phyloP scores from a whole-genome alignment of 148 eudicot genomes.

The Cornus controversa region DNA sequence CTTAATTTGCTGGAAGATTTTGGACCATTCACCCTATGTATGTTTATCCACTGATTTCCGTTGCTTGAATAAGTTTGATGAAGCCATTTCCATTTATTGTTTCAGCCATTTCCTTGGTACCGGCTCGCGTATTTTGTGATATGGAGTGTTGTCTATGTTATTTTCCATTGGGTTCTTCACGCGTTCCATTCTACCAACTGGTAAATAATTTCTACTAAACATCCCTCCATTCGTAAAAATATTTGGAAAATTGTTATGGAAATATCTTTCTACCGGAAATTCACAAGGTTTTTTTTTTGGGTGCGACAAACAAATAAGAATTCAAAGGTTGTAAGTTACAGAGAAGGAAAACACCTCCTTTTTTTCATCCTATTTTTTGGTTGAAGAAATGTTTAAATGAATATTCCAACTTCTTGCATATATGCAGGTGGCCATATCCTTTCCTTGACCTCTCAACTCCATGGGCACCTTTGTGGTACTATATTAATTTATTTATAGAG shows the following conservation, averaged over 20 bases:
- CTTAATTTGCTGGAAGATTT: not conserved
- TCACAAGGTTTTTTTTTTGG: too few relatives aligned
- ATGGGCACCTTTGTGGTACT: slow-evolving; percentile 83
- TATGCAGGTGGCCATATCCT: slow-evolving; percentile 99
- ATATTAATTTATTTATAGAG: not conserved
- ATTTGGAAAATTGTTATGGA: too few relatives aligned
- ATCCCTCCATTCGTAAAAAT: too few relatives aligned
- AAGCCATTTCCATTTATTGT: slow-evolving; percentile 7
- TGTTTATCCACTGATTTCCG: not conserved
- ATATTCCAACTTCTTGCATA: not conserved
- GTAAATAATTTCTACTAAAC: slow-evolving; percentile 24
- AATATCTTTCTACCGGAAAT: too few relatives aligned
- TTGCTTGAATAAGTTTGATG: not conserved
- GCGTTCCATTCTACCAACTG: slow-evolving; percentile 61
- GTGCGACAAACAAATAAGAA: too few relatives aligned
- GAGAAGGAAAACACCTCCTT: not conserved
- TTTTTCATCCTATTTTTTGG: too few relatives aligned
- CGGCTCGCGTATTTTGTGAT: slow-evolving; percentile 61
- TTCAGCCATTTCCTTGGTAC: slow-evolving; percentile 74
- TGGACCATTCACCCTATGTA: not conserved
- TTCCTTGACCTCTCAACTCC: slow-evolving; percentile 84
- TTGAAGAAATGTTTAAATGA: not conserved
- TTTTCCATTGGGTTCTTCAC: slow-evolving; percentile 83
- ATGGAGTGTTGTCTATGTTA: slow-evolving; percentile 57
- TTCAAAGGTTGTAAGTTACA: too few relatives aligned